Conservation (phyloP, 331 rosid species). For the Saraca asoca region DNA sequence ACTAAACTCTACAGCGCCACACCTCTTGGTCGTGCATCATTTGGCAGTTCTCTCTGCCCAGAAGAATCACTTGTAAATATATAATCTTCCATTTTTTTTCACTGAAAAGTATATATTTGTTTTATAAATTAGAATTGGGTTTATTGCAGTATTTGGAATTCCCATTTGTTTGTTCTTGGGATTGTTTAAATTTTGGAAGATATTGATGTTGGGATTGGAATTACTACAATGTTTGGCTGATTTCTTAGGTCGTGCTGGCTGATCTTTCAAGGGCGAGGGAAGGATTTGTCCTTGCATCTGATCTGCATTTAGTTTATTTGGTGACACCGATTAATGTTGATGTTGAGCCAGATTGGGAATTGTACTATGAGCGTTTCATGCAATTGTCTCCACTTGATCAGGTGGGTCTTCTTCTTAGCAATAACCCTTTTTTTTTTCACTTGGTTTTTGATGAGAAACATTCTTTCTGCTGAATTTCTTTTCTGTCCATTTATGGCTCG, state of each 20-base stretch:
- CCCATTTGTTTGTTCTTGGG: conserved; percentile 27
- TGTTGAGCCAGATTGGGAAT: conserved; percentile 95
- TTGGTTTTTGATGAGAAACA: not conserved
- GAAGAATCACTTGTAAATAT: conserved; percentile 91
- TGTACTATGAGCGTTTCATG: conserved; percentile 77
- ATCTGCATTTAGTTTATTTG: conserved; percentile 86
- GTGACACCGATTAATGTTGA: conserved; percentile 93
- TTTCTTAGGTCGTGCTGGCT: conserved; percentile 76
- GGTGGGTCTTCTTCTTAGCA: conserved; percentile 47
- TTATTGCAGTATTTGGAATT: conserved; percentile 16
- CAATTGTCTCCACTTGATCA: conserved; percentile 79
- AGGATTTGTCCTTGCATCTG: conserved; percentile 98
- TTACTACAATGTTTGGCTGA: conserved; percentile 32
- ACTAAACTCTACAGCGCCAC: conserved; percentile 84
- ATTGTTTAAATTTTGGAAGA: conserved; percentile 21
- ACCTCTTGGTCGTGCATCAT: conserved; percentile 92
- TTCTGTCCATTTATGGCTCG: not conserved
- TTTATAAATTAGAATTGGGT: conserved; percentile 25
- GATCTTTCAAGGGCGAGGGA: conserved; percentile 98
- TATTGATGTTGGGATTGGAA: conserved; percentile 12
- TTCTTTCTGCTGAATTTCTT: not conserved
- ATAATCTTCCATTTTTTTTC: conserved; percentile 32
- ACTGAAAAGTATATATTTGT: not conserved
- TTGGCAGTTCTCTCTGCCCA: conserved; percentile 95
- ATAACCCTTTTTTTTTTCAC: not conserved